phyloP scores from a whole-genome alignment of 1,284 basidiomycete species.

The Ustilago vetiveriae region DNA sequence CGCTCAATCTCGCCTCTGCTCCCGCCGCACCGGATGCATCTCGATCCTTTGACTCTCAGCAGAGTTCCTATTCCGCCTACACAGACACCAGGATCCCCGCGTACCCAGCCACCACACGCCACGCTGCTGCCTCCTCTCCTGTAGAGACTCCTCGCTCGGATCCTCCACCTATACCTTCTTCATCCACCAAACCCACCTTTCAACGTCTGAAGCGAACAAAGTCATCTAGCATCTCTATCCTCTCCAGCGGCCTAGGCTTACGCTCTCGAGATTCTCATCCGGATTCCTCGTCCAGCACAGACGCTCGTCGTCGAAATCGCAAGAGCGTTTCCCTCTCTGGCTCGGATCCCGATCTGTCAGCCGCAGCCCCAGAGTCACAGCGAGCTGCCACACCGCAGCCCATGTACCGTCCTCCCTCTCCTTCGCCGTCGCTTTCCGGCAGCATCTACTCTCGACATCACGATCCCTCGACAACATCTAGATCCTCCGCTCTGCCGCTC shows the following conservation, averaged over 20 bases:
- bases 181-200: constrained; percentile 33
- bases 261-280: constrained; percentile 10
- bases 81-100: constrained; percentile 6
- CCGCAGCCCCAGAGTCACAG: constrained; percentile 6
- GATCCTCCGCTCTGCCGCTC: neutral
- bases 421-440: constrained; percentile 29
- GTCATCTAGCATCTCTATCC: constrained; percentile 46
- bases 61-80: neutral
- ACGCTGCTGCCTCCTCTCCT: constrained; percentile 7
- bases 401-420: constrained; percentile 22
- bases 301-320: constrained; percentile 14
- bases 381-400: constrained; percentile 23
- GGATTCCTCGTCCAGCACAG: neutral
- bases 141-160: constrained; percentile 12
- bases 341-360: constrained; percentile 28
- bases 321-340: constrained; percentile 37
- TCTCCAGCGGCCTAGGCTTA: constrained; percentile 26
- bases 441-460: constrained; percentile 8
- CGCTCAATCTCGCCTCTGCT: constrained; percentile 29
- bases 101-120: constrained; percentile 1
- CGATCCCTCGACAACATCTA: neutral
- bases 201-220: constrained; percentile 33
- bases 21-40: constrained; percentile 8
- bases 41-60: constrained; percentile 24
- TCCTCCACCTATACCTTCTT: constrained; percentile 37